Evolutionary conservation across 2,329 filamentous ascomycete genomes (phyloP).

Genomic region (Fusarium neocosmosporiellum): DNA sequence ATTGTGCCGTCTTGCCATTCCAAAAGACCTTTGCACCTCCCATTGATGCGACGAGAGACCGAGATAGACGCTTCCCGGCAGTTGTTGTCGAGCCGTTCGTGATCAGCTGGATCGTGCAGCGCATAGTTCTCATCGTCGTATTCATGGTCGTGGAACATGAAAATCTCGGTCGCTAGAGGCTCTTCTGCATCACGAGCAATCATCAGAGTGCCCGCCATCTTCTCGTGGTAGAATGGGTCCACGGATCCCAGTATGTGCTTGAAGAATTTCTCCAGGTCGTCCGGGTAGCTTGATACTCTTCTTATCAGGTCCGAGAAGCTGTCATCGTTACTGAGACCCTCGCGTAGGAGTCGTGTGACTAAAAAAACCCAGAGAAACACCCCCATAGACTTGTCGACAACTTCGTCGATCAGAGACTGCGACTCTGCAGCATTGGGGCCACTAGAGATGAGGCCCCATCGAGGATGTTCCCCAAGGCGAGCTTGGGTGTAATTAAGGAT

Average conservation of each 20-base stretch:
- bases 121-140: constrained; percentile 11
- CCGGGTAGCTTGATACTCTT: constrained; percentile 9
- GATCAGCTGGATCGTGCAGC: background rate
- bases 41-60: background rate
- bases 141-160: constrained; percentile 11
- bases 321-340: constrained; percentile 2
- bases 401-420: background rate
- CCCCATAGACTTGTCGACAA: constrained; percentile 19
- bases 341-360: constrained; percentile 7
- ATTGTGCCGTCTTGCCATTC: background rate
- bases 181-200: constrained; percentile 1
- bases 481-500: constrained; percentile 15
- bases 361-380: constrained; percentile 40
- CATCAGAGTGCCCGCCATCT: constrained; percentile 5
- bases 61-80: background rate
- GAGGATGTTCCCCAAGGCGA: background rate
- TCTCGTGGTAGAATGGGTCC: constrained; percentile 5
- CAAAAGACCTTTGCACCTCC: background rate
- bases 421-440: background rate
- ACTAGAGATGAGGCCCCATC: background rate
- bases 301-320: background rate
- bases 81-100: background rate
- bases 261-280: constrained; percentile 18
- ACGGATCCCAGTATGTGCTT: constrained; percentile 8
- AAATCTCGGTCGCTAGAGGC: background rate